Base-by-base conservation (phyloP, 345 rosid genomes). In the Noccaea caerulescens region DNA sequence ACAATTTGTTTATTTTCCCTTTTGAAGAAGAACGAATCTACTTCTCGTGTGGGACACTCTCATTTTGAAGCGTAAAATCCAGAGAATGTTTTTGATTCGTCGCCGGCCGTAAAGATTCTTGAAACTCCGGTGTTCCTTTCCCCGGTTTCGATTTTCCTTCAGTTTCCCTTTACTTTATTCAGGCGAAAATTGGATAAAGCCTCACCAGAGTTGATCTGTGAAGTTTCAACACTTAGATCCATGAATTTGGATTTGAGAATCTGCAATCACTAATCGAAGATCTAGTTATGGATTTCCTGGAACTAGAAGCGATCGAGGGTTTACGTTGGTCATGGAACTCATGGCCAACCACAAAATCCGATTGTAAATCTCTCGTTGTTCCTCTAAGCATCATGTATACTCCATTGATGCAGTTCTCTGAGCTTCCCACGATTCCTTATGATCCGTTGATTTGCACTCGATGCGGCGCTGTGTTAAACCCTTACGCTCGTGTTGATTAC, bases 301-400 rank as follows among this genome's bases (percentile, higher is more conserved):
- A 94, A 39, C 72, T 94, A 39, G 99, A 94, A 72, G 87, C 87
- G 66, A 94, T 88, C 80, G 99, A 94, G 16, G 96, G 98, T 9
- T 83, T 94, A 7, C 84, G 99, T 3, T 94, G 98, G 99, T 68
- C 98, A 7, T 91, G 99, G 99, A 88, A 91, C 81, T 85, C 98
- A 45, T 94, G 99, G 99, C 97, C 98, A 0, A 80, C 93, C 0
- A 80, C 86, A 3, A 86, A 85, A 66, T 49, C 88, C 45, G 90
- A 86, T 51, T 79, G 81, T n/a, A 10, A 84, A 5, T 78, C 95
- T 4, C 88, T 91, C 45, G 61, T 84, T 8, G 77, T 94, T 74
- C 99, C 99, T 1, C 79, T 89, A 39, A 69, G 90, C 80, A 77
- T 94, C 82, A 83, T 94, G 81, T 88, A 87, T 69, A 89, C 93